These are phyloP conservation scores for Wickerhamomyces kurtzmanii DNA, from an alignment of 805 yeast species.

Conservation along the genomic window DNA sequence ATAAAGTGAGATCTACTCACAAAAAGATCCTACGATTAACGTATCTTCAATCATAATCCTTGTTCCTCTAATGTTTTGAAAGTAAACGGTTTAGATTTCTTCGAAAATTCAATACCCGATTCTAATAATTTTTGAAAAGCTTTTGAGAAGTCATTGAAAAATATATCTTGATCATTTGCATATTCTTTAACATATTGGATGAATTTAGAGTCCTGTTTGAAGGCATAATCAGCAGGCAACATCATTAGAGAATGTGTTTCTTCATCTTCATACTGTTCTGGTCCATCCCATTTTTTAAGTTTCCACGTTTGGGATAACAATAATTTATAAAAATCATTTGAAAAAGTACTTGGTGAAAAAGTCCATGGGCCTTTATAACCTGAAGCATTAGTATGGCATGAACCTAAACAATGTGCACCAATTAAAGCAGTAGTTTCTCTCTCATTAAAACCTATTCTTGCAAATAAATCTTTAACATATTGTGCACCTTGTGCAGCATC, in stretches of 20 bases:
- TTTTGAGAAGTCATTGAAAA: slow-evolving; percentile 52
- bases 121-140: slow-evolving; percentile 69
- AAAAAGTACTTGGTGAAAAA: slow-evolving; percentile 62
- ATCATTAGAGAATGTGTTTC: slow-evolving; percentile 76
- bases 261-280: slow-evolving; percentile 49
- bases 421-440: slow-evolving; percentile 65
- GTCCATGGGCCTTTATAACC: slow-evolving; percentile 93
- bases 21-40: too few species aligned
- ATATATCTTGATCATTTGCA: slow-evolving; percentile 54
- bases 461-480: slow-evolving; percentile 56
- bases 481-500: slow-evolving; percentile 56
- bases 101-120: slow-evolving; percentile 62
- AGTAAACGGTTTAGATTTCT: slow-evolving; percentile 28
- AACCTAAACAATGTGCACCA: slow-evolving; percentile 72
- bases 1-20: too few species aligned
- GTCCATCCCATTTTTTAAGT: slow-evolving; percentile 50
- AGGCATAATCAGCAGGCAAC: slow-evolving; percentile 74
- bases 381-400: slow-evolving; percentile 54
- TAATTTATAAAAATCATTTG: slow-evolving; percentile 63
- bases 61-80: slow-evolving; percentile 71
- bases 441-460: slow-evolving; percentile 58
- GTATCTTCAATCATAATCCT: slow-evolving; percentile 18
- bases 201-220: slow-evolving; percentile 52
- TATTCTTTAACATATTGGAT: slow-evolving; percentile 52
- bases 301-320: slow-evolving; percentile 47